Percentiles rank a stretch among this genome's conserved stretches.
phyloP scores from a whole-genome alignment of 2,329 filamentous ascomycete genomes.

The Hirsutella thompsonii region DNA sequence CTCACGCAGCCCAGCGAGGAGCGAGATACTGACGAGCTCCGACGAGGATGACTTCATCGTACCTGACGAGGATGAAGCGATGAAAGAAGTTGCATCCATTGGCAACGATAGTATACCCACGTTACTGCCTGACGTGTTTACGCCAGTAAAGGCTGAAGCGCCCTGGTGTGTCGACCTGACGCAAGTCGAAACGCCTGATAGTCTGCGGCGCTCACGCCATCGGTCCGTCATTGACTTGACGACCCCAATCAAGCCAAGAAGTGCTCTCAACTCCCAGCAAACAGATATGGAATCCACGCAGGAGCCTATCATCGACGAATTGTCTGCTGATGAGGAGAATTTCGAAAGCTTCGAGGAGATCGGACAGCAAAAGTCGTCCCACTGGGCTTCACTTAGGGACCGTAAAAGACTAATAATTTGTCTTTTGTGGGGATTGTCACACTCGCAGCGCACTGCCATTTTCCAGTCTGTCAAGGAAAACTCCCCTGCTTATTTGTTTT shows the following conservation, averaged over 20 bases:
- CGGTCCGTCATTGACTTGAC: constrained; percentile 13
- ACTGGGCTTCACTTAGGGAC: constrained; percentile 15
- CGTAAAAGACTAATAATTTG: constrained; percentile 16
- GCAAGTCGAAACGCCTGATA: constrained; percentile 10
- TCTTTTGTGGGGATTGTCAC: constrained; percentile 16
- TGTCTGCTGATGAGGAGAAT: constrained; percentile 1
- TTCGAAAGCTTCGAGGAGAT: constrained; percentile 8
- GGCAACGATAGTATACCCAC: not conserved
- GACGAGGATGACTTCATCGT: constrained; percentile 41
- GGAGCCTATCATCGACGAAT: not conserved
- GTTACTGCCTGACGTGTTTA: not conserved
- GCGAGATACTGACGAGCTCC: constrained; percentile 37
- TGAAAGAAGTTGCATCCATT: constrained; percentile 6
- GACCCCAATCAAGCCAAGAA: constrained; percentile 7
- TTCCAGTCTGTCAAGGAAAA: constrained; percentile 12
- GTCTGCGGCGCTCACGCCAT: not conserved
- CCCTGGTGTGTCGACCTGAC: constrained; percentile 17
- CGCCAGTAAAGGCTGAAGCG: constrained; percentile 10
- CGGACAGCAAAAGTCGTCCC: constrained; percentile 5
- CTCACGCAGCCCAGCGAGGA: constrained; percentile 15
- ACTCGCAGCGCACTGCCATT: constrained; percentile 14
- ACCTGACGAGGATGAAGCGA: constrained; percentile 8
- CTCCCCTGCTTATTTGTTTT: constrained; percentile 5
- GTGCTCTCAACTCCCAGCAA: not conserved
- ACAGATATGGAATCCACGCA: not conserved